Evolutionary conservation across 768 basidiomycete species (phyloP), one percentile per base, ranked within the genome.

Genomic region (Thelephora ganbajun): DNA sequence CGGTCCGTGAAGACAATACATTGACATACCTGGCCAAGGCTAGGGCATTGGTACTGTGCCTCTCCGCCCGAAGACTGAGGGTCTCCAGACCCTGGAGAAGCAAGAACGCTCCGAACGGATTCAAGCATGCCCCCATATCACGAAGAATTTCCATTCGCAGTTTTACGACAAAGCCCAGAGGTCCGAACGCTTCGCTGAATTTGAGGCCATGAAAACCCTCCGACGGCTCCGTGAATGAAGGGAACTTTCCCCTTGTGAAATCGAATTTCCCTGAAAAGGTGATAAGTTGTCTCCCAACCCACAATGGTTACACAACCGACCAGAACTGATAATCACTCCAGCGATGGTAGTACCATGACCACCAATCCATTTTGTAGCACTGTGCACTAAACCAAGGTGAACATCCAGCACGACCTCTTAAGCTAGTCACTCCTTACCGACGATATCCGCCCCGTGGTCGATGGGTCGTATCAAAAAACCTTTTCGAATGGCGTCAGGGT

Each of bases 361-460:
- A 11, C 81, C 79, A 33, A 88, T 86, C 87, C 86, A 90, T 56
- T 90, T 88, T 1, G 86, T 87, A 0, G 82, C 82, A 44, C 79
- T 82, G 59, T 87, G 79, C 14, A 86, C 79, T 71, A 48, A 3
- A 48, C 7, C 14, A 9, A 5, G 37, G 22, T 41, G 1, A 20
- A 37, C 9, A 35, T 20, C 19, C 6, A 5, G 50, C 6, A 44
- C 33, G 23, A 33, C 23, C 16, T 11, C n/a, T 26, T 23, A 19
- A 22, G 33, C 5, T 6, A 11, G 11, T 13, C 33, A 56, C 69
- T 41, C 18, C 14, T n/a, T 33, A 74, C 76, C 69, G 49, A 88
- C 67, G 49, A 89, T 83, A 53, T 90, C 83, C 0, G 87, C 85
- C 12, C 87, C 87, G 54, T 75, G 71, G 19, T 78, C 70, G 50